Base-by-base conservation (phyloP, 768 basidiomycete species). In the Pisolithus marmoratus region DNA sequence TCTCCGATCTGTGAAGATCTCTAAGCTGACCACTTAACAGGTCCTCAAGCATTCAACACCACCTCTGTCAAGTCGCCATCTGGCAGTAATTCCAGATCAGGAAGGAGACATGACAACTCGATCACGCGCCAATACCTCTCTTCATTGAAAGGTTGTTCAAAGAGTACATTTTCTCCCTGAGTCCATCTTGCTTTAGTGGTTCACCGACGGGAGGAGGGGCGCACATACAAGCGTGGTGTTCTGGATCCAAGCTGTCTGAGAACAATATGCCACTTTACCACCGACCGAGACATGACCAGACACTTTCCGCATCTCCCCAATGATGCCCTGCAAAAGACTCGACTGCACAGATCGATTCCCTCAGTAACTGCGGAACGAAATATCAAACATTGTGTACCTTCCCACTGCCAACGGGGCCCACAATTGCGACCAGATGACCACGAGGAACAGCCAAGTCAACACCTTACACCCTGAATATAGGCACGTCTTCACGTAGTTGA, bases 181-280 rank as follows among this genome's bases (percentile, higher is more conserved):
- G 15, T 38, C 40, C 17, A 38, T 27, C 22, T 38, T 6, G 12
- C 23, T 20, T 15, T 26, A 17, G 36, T 26, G 8, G 17, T 24
- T 26, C 17, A 19, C 2, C 20, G 29, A 9, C 14, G 24, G 43
- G 6, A 15, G 15, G 15, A n/a, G 8, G n/a, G 4, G 34, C 11
- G 15, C 43, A 29, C 22, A 20, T 49, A 83, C 83, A 61, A 84
- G 58, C 5, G 80, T 74, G 0, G 80, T 78, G 60, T 87, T 87
- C 63, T 86, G 84, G 45, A 90, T 87, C 86, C 86, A 90, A 0
- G 85, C 83, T 1, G 77, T 79, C 65, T 90, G 87, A 15, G 85
- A 75, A 60, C 83, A 85, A 61, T 87, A 90, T 5, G 79, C 84
- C 9, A 87, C 74, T 12, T 70, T 67, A 0, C 86, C 85, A 7